A percentile compares a stretch with the other conserved stretches of the same genome.
phyloP scores from a whole-genome alignment of 2,329 filamentous ascomycete species.

The Fusarium sp. region DNA sequence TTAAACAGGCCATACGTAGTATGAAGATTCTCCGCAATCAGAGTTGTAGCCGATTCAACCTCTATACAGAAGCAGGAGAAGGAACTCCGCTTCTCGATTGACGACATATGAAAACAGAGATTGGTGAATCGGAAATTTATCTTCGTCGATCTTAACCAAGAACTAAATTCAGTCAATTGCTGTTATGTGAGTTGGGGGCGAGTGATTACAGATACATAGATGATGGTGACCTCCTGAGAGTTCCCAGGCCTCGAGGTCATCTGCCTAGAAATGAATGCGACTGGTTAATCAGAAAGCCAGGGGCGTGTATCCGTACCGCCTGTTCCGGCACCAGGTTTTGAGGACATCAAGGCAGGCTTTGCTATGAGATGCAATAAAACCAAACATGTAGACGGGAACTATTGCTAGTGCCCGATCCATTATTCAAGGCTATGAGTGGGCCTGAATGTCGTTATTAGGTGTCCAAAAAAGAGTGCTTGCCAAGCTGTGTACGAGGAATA shows the following conservation, averaged over 20 bases:
- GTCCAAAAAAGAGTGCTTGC: neutral
- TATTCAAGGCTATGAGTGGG: neutral
- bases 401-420: conserved; percentile 17
- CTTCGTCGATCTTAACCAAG: neutral
- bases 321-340: conserved; percentile 19
- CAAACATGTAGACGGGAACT: conserved; percentile 4
- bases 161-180: neutral
- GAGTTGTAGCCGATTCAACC: neutral
- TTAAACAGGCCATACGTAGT: conserved; percentile 33
- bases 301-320: conserved; percentile 17
- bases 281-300: conserved; percentile 12
- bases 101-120: neutral
- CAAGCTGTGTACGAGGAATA: neutral
- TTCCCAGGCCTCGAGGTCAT: conserved; percentile 15
- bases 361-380: neutral
- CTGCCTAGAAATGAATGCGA: conserved; percentile 24
- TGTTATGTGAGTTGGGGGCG: neutral
- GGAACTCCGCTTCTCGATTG: neutral
- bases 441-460: neutral
- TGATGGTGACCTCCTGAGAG: conserved; percentile 4
- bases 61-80: neutral
- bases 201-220: neutral
- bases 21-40: conserved; percentile 8
- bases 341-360: conserved; percentile 3
- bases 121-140: neutral